Evolutionary conservation across 75 land plant genomes (phyloP), one percentile per base, ranked within the genome.

Genomic region (Cupressus sempervirens): DNA sequence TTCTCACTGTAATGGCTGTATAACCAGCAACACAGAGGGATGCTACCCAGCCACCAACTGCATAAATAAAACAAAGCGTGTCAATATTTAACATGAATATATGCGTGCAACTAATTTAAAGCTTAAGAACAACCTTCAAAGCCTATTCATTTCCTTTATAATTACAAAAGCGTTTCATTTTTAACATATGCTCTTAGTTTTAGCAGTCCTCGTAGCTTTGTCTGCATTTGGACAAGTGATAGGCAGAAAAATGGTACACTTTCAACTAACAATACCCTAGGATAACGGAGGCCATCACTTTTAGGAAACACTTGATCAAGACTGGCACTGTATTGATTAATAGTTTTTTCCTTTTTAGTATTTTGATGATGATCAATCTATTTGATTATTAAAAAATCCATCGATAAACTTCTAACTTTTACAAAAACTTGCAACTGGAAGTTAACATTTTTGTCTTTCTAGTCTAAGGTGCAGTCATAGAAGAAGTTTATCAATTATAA

Each of bases 11-110:
- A 43, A 98, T 86, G 54, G 98, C 95, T 26, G 95, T 94, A 80
- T 81, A 96, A 12, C 99, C 99, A 8, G 99, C 96, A 82, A 98
- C 99, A 88, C 79, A 86, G 73, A 98, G 94, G 40, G 95, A 93
- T 82, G 95, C 96, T n/a, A 92, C 84, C 99, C 99, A 98, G 12
- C 99, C 99, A 65, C 91, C 98, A 88, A 91, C 99, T 97, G 98
- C 90, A 88, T 45, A 35, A 41, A 52, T 2, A 15, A 72, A 54
- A 79, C 81, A 79, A n/a, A 23, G n/a, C 29, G 45, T 13, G 11
- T 7, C 12, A 43, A 45, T 26, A 23, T 62, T 7, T n/a, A 43
- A 45, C 45, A 62, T 62, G 50, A 43, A 79, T 79, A 79, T 79
- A 12, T 36, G 82, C 23, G 30, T 56, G 32, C 18, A 38, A 52